Conservation (phyloP, 805 yeast genomes). For the Ogataea saltuana region DNA sequence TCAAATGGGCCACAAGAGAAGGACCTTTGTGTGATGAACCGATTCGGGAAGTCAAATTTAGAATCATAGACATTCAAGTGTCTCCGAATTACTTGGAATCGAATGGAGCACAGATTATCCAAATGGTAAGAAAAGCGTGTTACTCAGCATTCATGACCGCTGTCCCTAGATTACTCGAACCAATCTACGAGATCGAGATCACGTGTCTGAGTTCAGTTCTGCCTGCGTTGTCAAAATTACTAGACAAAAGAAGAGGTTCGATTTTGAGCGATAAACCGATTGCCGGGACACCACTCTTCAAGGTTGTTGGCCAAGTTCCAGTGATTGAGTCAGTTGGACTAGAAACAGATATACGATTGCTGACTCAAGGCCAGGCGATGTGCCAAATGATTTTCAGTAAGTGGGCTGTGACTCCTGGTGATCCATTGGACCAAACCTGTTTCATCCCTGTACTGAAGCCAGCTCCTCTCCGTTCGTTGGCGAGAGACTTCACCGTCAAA, state of each 20-base stretch:
- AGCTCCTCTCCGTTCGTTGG: slow-evolving; percentile 66
- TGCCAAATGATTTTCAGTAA: slow-evolving; percentile 62
- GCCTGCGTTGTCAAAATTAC: slow-evolving; percentile 32
- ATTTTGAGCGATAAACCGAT: slow-evolving; percentile 51
- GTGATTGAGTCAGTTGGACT: slow-evolving; percentile 89
- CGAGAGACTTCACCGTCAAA: slow-evolving; percentile 87
- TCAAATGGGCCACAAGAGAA: slow-evolving; percentile 76
- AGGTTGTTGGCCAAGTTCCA: slow-evolving; percentile 68
- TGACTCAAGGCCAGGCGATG: slow-evolving; percentile 77
- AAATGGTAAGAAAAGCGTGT: slow-evolving; percentile 82
- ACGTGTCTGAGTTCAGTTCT: slow-evolving; percentile 48
- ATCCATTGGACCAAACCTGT: slow-evolving; percentile 74
- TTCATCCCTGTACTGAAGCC: slow-evolving; percentile 71
- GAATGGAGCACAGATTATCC: slow-evolving; percentile 71
- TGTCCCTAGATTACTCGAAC: slow-evolving; percentile 78
- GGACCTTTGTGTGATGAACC: slow-evolving; percentile 95
- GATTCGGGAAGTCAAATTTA: slow-evolving; percentile 67
- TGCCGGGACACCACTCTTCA: slow-evolving; percentile 70
- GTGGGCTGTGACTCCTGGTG: slow-evolving; percentile 88
- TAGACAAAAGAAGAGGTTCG: slow-evolving; percentile 72
- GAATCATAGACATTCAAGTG: slow-evolving; percentile 60
- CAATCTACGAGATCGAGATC: slow-evolving; percentile 62
- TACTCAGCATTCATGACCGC: slow-evolving; percentile 79
- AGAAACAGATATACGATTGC: slow-evolving; percentile 78
- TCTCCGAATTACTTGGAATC: slow-evolving; percentile 50